These are phyloP conservation scores for Linnemannia exigua DNA, from an alignment of 192 early-diverging fungal genomes.

Conservation along the genomic window DNA sequence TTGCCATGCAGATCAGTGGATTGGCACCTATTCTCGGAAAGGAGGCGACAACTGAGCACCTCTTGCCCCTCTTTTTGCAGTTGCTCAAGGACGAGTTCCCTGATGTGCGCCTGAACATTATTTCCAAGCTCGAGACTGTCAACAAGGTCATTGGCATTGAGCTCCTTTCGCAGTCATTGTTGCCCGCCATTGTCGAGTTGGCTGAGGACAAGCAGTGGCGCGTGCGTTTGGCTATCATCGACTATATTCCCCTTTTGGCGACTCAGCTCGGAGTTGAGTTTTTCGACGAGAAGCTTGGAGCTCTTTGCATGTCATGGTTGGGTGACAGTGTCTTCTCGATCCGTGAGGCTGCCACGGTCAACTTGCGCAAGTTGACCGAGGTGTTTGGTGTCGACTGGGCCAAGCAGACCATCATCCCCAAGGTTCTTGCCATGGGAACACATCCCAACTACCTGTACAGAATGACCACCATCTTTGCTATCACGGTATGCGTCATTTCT, in stretches of 20 bases:
- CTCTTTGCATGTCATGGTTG: slow-evolving; percentile 98
- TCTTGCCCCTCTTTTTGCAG: slow-evolving; percentile 96
- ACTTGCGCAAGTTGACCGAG: slow-evolving; percentile 95
- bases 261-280: slow-evolving; percentile 96
- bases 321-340: slow-evolving; percentile 97
- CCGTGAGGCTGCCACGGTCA: slow-evolving; percentile 95
- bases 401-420: slow-evolving; percentile 92
- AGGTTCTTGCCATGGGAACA: slow-evolving; percentile 90
- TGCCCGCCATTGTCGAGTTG: slow-evolving; percentile 98
- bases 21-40: slow-evolving; percentile 96
- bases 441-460: slow-evolving; percentile 98
- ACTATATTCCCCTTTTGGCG: slow-evolving; percentile 98
- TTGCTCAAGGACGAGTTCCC: slow-evolving; percentile 97
- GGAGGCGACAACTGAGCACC: slow-evolving; percentile 92
- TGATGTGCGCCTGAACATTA: slow-evolving; percentile 98
- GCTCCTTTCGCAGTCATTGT: slow-evolving; percentile 93
- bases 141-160: slow-evolving; percentile 99
- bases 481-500: slow-evolving; percentile 75
- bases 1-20: slow-evolving; percentile 97
- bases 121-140: slow-evolving; percentile 96
- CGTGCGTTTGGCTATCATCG: slow-evolving; percentile 98
- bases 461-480: slow-evolving; percentile 98
- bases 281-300: slow-evolving; percentile 96
- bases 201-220: slow-evolving; percentile 99
- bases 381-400: slow-evolving; percentile 99